phyloP scores from a whole-genome alignment of 2,329 filamentous ascomycete genomes.

The Fusarium paranaense region DNA sequence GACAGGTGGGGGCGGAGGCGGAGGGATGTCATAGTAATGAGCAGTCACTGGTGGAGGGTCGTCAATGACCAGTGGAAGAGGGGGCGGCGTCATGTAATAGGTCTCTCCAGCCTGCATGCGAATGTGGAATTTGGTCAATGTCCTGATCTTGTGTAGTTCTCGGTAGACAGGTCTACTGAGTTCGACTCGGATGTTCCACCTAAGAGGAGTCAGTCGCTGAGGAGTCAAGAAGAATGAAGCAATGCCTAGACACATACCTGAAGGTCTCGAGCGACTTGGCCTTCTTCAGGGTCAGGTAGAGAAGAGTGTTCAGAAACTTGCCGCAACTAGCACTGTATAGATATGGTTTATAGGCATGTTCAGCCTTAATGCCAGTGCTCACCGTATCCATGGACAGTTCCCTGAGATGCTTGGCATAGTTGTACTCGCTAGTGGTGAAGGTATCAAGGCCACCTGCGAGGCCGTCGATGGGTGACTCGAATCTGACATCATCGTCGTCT shows the following conservation, averaged over 20 bases:
- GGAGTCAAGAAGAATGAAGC: neutral
- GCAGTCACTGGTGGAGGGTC: slow-evolving; percentile 45
- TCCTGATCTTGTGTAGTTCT: slow-evolving; percentile 64
- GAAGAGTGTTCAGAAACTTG: slow-evolving; percentile 72
- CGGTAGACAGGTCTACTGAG: slow-evolving; percentile 69
- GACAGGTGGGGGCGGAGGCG: slow-evolving; percentile 36
- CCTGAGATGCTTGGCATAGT: slow-evolving; percentile 69
- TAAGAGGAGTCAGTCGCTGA: slow-evolving; percentile 40
- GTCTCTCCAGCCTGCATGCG: slow-evolving; percentile 70
- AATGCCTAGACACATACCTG: slow-evolving; percentile 53
- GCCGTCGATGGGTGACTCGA: slow-evolving; percentile 66
- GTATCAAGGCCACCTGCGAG: slow-evolving; percentile 70
- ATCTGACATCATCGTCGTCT: slow-evolving; percentile 66
- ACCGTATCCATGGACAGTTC: slow-evolving; percentile 68
- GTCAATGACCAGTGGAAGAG: slow-evolving; percentile 53
- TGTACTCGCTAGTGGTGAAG: slow-evolving; percentile 71
- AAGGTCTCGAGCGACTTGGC: slow-evolving; percentile 68
- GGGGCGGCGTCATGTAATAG: slow-evolving; percentile 62
- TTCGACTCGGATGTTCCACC: slow-evolving; percentile 74
- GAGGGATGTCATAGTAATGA: slow-evolving; percentile 46
- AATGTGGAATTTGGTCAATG: slow-evolving; percentile 66
- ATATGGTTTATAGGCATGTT: slow-evolving; percentile 65
- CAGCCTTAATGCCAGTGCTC: slow-evolving; percentile 63
- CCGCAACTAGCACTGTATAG: slow-evolving; percentile 67
- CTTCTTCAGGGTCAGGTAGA: slow-evolving; percentile 67